phyloP scores from a whole-genome alignment of 345 rosid genomes.

The Eucalyptus curtisii region DNA sequence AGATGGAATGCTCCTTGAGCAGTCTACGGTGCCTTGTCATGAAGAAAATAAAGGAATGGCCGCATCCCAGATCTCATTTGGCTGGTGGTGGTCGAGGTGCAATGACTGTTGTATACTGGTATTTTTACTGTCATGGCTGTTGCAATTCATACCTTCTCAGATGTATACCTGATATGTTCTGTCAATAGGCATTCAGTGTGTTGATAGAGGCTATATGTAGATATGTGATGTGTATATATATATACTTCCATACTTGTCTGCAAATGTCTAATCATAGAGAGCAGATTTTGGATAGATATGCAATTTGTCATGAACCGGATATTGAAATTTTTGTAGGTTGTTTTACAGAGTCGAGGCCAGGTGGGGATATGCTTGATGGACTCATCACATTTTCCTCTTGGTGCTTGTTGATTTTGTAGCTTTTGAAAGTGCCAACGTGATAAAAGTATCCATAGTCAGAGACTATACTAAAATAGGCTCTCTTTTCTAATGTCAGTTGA shows the following conservation, averaged over 20 bases:
- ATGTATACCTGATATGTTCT: not conserved
- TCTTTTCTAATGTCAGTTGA: not conserved
- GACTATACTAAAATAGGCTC: not conserved
- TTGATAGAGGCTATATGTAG: not conserved
- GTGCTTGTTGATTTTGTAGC: not conserved
- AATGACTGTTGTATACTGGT: not conserved
- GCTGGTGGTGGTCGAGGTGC: not conserved
- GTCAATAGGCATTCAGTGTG: not conserved
- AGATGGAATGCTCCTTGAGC: not conserved
- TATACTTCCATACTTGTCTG: not conserved
- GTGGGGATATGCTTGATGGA: not conserved
- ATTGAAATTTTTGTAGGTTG: not conserved
- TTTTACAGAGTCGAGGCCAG: not conserved
- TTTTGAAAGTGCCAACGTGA: not conserved
- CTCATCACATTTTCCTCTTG: not conserved
- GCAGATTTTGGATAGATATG: not conserved
- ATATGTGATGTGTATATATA: not conserved
- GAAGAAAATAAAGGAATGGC: not conserved
- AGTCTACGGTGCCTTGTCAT: not conserved
- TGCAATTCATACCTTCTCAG: not conserved
- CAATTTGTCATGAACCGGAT: not conserved
- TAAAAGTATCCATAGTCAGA: not conserved
- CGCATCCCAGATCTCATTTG: not conserved
- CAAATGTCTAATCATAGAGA: not conserved
- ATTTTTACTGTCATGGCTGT: not conserved